Conservation (phyloP, 2,329 filamentous ascomycete genomes). For the Boeremia exigua region DNA sequence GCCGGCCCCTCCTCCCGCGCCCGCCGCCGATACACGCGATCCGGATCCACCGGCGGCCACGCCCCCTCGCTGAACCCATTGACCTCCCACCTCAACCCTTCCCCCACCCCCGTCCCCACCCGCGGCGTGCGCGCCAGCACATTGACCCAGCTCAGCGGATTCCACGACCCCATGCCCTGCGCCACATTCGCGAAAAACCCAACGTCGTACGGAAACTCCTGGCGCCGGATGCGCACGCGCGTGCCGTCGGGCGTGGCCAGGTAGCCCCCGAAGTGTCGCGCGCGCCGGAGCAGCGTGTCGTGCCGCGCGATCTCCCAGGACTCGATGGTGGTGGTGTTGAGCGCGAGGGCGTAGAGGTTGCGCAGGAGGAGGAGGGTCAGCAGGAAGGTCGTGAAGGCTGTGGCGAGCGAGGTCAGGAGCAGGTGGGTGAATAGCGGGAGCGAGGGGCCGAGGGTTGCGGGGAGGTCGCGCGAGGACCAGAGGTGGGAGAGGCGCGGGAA, state of each 20-base stretch:
- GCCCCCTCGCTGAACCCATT: constrained; percentile 69
- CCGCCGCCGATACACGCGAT: constrained; percentile 43
- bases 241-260: constrained; percentile 62
- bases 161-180: constrained; percentile 75
- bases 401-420: constrained; percentile 64
- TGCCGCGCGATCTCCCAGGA: constrained; percentile 68
- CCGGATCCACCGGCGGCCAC: constrained; percentile 60
- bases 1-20: constrained; percentile 30
- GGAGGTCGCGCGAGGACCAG: constrained; percentile 70
- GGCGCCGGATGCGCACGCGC: constrained; percentile 61
- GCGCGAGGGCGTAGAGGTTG: constrained; percentile 62
- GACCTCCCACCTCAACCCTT: constrained; percentile 68
- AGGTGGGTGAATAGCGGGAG: constrained; percentile 65
- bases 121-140: constrained; percentile 65
- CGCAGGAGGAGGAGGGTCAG: constrained; percentile 70
- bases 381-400: constrained; percentile 65
- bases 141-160: constrained; percentile 71
- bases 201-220: constrained; percentile 84
- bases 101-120: constrained; percentile 59
- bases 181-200: constrained; percentile 76
- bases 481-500: constrained; percentile 64
- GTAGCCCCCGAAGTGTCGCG: constrained; percentile 61
- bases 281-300: constrained; percentile 53
- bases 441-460: constrained; percentile 73
- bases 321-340: constrained; percentile 83